Evolutionary conservation across 495 filamentous ascomycete genomes (phyloP).

Genomic region (Talaromyces thailandensis): DNA sequence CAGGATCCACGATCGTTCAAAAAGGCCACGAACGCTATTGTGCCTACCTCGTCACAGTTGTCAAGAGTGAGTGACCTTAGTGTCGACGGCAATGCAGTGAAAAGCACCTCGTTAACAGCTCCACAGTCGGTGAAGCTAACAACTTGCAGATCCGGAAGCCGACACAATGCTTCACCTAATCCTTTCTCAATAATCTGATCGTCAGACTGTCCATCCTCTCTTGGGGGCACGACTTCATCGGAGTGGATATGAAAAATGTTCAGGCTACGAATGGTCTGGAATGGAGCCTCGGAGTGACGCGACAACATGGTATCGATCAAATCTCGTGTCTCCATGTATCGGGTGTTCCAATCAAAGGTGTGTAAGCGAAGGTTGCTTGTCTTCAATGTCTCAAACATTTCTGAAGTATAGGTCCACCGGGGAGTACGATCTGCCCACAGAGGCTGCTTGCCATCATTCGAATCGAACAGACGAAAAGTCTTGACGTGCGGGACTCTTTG

Average conservation of each 20-base stretch:
- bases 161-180: slow-evolving; percentile 47
- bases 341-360: slow-evolving; percentile 72
- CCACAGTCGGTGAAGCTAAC: slow-evolving; percentile 61
- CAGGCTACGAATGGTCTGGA: slow-evolving; percentile 49
- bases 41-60: slow-evolving; percentile 63
- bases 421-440: slow-evolving; percentile 15
- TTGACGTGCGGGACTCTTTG: slow-evolving; percentile 33
- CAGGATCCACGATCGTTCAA: slow-evolving; percentile 52
- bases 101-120: slow-evolving; percentile 48
- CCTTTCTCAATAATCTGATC: slow-evolving; percentile 24
- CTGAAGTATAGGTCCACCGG: slow-evolving; percentile 50
- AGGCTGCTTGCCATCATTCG: slow-evolving; percentile 23
- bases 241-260: slow-evolving; percentile 56
- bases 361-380: slow-evolving; percentile 39
- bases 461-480: slow-evolving; percentile 30
- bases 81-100: slow-evolving; percentile 51
- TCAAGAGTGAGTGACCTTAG: slow-evolving; percentile 59
- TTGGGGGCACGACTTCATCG: slow-evolving; percentile 13
- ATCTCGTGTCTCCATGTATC: slow-evolving; percentile 43
- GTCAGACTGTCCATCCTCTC: slow-evolving; percentile 10
- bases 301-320: slow-evolving; percentile 40
- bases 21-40: slow-evolving; percentile 48
- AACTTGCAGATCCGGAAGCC: slow-evolving; percentile 50
- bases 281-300: slow-evolving; percentile 49
- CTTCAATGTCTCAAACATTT: slow-evolving; percentile 48